Evolutionary conservation across 2,329 filamentous ascomycete genomes (phyloP).

Genomic region (Aspergillus sp.): DNA sequence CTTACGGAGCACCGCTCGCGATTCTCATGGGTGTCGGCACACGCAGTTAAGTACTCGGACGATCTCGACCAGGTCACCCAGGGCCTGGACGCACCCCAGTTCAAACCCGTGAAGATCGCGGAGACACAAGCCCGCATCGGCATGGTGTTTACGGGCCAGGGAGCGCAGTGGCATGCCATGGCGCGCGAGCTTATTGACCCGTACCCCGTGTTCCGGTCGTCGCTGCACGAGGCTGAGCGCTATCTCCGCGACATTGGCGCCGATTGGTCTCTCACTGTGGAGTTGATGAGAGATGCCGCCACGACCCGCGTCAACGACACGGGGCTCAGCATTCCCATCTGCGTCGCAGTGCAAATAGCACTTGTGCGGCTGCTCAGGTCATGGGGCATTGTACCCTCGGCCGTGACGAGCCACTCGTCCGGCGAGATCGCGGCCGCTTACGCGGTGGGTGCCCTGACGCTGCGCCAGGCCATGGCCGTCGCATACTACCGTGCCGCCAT

Average conservation of each 20-base stretch:
- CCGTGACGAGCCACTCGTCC: not conserved
- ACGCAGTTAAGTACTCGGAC: too few relatives aligned
- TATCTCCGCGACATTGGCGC: not conserved
- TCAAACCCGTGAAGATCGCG: too few relatives aligned
- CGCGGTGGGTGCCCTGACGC: too few relatives aligned
- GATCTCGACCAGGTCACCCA: too few relatives aligned
- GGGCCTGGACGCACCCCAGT: too few relatives aligned
- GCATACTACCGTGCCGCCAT: too few relatives aligned
- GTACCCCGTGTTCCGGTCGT: not conserved
- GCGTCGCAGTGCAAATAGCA: not conserved
- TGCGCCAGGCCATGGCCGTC: too few relatives aligned
- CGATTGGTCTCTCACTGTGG: not conserved
- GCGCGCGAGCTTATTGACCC: not conserved
- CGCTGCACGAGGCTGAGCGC: not conserved
- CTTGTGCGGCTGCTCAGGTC: not conserved
- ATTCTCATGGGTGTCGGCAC: too few relatives aligned
- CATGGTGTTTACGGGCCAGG: not conserved
- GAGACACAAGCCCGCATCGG: not conserved
- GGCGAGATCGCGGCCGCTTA: not conserved
- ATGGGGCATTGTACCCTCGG: not conserved
- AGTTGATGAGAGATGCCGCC: too few relatives aligned
- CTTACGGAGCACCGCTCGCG: too few relatives aligned
- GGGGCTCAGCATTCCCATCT: not conserved
- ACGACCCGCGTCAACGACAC: not conserved
- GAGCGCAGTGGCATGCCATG: constrained; percentile 3